A percentile compares a stretch with the other conserved stretches of the same genome.
These are phyloP conservation scores for Spizellomyces punctatus DNA, from an alignment of 192 early-diverging fungal species.

Conservation along the genomic window DNA sequence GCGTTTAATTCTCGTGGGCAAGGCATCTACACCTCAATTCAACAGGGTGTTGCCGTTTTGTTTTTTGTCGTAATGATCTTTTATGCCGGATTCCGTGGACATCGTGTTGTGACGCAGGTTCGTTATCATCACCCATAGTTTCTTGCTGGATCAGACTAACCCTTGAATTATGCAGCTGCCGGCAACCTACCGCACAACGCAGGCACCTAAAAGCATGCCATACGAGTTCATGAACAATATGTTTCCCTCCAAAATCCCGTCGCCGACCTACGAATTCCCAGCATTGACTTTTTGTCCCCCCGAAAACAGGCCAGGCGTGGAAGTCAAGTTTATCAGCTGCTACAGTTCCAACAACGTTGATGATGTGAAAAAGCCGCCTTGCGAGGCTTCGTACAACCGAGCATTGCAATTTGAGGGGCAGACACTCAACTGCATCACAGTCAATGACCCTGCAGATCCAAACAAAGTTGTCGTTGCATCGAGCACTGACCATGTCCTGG, in stretches of 20 bases:
- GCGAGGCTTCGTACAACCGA: conserved; percentile 22
- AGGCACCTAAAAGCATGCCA: conserved; percentile 37
- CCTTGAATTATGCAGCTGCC: conserved; percentile 36
- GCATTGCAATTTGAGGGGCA: conserved; percentile 29
- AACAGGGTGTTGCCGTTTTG: conserved; percentile 35
- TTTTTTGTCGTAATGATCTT: conserved; percentile 48
- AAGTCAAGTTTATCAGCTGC: conserved; percentile 26
- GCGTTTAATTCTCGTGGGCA: conserved; percentile 46
- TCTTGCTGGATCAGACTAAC: neutral
- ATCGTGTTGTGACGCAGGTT: conserved; percentile 50
- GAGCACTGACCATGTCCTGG: conserved; percentile 32
- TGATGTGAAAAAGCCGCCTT: neutral
- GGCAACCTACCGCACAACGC: conserved; percentile 47
- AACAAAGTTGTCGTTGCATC: conserved; percentile 29
- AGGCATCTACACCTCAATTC: conserved; percentile 35
- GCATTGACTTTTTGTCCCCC: conserved; percentile 46
- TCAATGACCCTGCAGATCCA: conserved; percentile 37
- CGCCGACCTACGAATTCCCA: conserved; percentile 51
- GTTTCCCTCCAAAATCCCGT: conserved; percentile 43
- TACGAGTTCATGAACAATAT: conserved; percentile 39
- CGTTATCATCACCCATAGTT: neutral
- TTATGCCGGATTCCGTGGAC: conserved; percentile 50
- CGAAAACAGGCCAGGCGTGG: conserved; percentile 11
- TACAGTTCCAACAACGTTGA: conserved; percentile 20
- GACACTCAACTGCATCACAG: conserved; percentile 35